Evolutionary conservation across 2,329 filamentous ascomycete species (phyloP).

Genomic region (Xylaria sp.): DNA sequence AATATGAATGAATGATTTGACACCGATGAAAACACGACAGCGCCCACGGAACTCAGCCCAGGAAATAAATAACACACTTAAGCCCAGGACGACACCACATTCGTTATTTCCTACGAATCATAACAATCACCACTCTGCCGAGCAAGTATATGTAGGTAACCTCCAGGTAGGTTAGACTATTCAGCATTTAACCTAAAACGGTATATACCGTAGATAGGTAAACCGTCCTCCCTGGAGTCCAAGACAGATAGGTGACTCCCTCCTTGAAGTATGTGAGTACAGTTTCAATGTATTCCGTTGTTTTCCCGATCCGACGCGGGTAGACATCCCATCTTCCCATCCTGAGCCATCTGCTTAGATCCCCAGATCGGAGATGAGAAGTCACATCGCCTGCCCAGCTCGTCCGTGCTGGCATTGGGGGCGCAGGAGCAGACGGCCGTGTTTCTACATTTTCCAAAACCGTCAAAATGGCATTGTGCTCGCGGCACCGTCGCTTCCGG

Average conservation of each 20-base stretch:
- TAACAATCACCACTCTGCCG: not conserved
- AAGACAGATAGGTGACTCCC: not conserved
- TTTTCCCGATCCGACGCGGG: constrained; percentile 3
- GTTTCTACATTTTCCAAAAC: not conserved
- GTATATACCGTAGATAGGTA: not conserved
- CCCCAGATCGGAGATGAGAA: constrained; percentile 2
- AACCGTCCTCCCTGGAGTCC: constrained; percentile 13
- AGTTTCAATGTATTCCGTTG: constrained; percentile 13
- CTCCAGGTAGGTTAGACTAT: no score
- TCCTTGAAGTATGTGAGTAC: no score
- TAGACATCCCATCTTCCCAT: constrained; percentile 12
- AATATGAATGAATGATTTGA: constrained; percentile 1
- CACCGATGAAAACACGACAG: not conserved
- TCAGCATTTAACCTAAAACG: no score
- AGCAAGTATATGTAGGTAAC: not conserved
- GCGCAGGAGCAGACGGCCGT: not conserved
- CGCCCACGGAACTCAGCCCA: constrained; percentile 3
- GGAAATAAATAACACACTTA: no score
- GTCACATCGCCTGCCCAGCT: constrained; percentile 9
- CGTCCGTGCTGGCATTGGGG: constrained; percentile 8
- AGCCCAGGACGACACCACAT: not conserved
- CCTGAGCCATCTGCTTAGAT: not conserved
- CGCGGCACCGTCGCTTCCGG: not conserved
- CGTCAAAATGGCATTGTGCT: not conserved
- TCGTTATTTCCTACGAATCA: constrained; percentile 10